These are phyloP conservation scores for Sarocladium oryzae DNA, from an alignment of 2,329 filamentous ascomycete genomes.

Conservation along the genomic window DNA sequence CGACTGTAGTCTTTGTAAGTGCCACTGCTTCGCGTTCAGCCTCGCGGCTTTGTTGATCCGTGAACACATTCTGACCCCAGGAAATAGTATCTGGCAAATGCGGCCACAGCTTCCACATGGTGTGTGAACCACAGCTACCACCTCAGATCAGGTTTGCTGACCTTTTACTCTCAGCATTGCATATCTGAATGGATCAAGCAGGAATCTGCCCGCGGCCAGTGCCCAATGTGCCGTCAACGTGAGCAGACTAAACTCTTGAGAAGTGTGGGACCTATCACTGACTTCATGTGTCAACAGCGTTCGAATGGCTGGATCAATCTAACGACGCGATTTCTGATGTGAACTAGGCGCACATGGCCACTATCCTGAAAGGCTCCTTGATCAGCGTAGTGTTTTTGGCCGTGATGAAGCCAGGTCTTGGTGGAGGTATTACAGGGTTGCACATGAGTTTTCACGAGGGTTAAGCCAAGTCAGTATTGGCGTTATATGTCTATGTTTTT, in stretches of 20 bases:
- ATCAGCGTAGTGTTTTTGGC: too few species aligned
- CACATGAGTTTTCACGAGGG: not conserved
- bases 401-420: too few species aligned
- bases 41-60: not conserved
- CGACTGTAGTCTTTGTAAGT: constrained; percentile 82
- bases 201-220: constrained; percentile 86
- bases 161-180: constrained; percentile 61
- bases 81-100: constrained; percentile 84
- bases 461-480: not conserved
- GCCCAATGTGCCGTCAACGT: constrained; percentile 97
- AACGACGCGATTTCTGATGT: constrained; percentile 23
- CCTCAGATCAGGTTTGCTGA: not conserved
- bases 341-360: constrained; percentile 19
- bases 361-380: too few species aligned
- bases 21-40: not conserved
- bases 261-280: too few species aligned
- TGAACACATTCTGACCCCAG: constrained; percentile 9
- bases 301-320: constrained; percentile 34
- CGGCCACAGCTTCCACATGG: constrained; percentile 97
- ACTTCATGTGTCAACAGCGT: constrained; percentile 21
- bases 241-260: too few species aligned
- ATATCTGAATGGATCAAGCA: constrained; percentile 95
- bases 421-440: not conserved
- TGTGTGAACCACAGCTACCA: constrained; percentile 30
- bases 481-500: not conserved